Conservation (phyloP, 2,329 filamentous ascomycete species). For the Hymenoscyphus repandus region DNA sequence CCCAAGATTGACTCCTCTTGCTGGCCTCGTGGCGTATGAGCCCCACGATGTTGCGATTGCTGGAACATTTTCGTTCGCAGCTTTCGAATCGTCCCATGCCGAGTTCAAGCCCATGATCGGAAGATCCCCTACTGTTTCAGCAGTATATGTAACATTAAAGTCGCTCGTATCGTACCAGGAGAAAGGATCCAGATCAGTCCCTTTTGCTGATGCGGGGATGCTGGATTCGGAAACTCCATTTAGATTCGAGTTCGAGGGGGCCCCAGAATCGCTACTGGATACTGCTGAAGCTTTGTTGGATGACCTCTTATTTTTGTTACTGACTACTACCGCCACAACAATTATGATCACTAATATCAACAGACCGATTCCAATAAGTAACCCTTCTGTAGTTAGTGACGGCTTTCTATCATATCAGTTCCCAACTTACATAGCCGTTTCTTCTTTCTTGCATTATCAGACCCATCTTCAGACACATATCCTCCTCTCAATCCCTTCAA, state of each 20-base stretch:
- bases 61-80: constrained; percentile 75
- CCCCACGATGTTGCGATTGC: constrained; percentile 71
- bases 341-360: constrained; percentile 62
- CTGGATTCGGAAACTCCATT: constrained; percentile 43
- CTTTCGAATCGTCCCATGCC: constrained; percentile 76
- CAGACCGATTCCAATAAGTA: constrained; percentile 48
- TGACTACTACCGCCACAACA: constrained; percentile 59
- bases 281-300: constrained; percentile 14
- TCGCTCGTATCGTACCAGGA: constrained; percentile 85
- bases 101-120: constrained; percentile 84
- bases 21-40: constrained; percentile 70
- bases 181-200: constrained; percentile 80
- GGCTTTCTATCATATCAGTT: background rate
- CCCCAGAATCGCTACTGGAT: constrained; percentile 16
- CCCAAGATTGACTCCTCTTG: constrained; percentile 86
- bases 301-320: constrained; percentile 49
- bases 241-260: constrained; percentile 40
- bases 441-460: constrained; percentile 39
- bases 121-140: constrained; percentile 76
- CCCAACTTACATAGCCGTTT: constrained; percentile 55
- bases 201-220: constrained; percentile 58
- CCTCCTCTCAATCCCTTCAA: constrained; percentile 46
- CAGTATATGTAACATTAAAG: constrained; percentile 93
- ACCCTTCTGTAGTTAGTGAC: constrained; percentile 17
- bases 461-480: constrained; percentile 36